A percentile compares a stretch with the other conserved stretches of the same genome.
Conservation (phyloP, 805 yeast species). For the Phaffomyces thermotolerans region DNA sequence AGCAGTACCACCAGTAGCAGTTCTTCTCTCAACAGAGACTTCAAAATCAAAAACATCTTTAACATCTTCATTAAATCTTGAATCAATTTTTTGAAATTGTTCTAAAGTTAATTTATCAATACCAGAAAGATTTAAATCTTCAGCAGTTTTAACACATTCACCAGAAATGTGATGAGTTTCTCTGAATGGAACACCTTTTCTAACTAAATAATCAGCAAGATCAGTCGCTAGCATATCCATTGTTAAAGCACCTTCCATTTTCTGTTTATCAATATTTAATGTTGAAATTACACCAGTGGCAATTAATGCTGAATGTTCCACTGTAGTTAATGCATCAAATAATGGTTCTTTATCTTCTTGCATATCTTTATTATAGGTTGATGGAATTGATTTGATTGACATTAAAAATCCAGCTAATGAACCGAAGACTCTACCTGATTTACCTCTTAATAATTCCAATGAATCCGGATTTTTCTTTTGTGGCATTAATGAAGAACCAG, state of each 20-base stretch:
- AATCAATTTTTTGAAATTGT: conserved; percentile 75
- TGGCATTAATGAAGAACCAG: conserved; percentile 98
- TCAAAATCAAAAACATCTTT: conserved; percentile 85
- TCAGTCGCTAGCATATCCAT: conserved; percentile 99
- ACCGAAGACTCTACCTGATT: conserved; percentile 96
- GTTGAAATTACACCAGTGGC: conserved; percentile 97
- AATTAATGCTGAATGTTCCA: conserved; percentile 87
- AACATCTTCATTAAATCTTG: conserved; percentile 76
- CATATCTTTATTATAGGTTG: conserved; percentile 96
- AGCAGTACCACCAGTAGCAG: conserved; percentile 96
- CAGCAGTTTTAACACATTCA: conserved; percentile 90
- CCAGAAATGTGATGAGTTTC: conserved; percentile 99
- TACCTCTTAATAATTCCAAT: conserved; percentile 90
- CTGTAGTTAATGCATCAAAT: conserved; percentile 83
- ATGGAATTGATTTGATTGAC: conserved; percentile 95
- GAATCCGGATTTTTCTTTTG: conserved; percentile 99
- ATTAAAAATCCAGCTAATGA: conserved; percentile 91
- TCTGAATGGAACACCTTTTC: conserved; percentile 98
- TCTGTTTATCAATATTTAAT: conserved; percentile 58
- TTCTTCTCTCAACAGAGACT: conserved; percentile 90
- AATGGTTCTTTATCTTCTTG: conserved; percentile 99
- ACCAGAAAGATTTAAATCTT: conserved; percentile 66
- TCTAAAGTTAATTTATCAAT: conserved; percentile 76
- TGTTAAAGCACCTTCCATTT: conserved; percentile 83
- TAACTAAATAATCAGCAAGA: conserved; percentile 92